phyloP scores from a whole-genome alignment of 306 rosid species.

The Alnus glutinosa region DNA sequence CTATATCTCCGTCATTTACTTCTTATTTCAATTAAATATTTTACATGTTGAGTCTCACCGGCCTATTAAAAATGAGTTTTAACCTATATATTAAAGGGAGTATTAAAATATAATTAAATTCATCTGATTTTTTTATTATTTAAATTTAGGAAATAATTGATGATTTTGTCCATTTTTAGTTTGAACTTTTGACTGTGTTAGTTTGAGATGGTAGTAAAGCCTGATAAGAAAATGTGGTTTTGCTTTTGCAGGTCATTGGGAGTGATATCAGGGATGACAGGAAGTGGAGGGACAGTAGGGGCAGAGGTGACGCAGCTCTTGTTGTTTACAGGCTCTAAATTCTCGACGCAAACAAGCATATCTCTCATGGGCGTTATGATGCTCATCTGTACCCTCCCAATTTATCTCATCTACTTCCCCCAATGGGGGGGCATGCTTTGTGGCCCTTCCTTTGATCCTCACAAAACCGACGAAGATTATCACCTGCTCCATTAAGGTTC shows the following conservation, averaged over 20 bases:
- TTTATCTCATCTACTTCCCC: constrained; percentile 48
- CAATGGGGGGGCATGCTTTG: constrained; percentile 55
- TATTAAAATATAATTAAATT: too few relatives aligned
- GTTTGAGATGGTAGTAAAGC: too few relatives aligned
- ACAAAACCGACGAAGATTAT: constrained; percentile 21
- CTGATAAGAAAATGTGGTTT: background rate
- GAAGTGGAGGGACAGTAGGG: constrained; percentile 60
- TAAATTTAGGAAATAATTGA: too few relatives aligned
- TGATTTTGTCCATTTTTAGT: too few relatives aligned
- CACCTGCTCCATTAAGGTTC: constrained; percentile 25
- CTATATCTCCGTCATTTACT: too few relatives aligned
- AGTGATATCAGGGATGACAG: constrained; percentile 70
- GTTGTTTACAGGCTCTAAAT: constrained; percentile 43
- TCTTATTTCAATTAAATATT: too few relatives aligned
- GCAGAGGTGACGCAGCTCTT: constrained; percentile 56
- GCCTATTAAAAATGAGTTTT: too few relatives aligned
- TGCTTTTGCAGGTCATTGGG: constrained; percentile 51
- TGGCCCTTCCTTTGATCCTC: constrained; percentile 35
- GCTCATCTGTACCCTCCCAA: constrained; percentile 43
- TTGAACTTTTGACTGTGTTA: too few relatives aligned
- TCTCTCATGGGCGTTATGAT: constrained; percentile 55
- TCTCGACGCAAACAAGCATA: constrained; percentile 49
- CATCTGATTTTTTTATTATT: too few relatives aligned
- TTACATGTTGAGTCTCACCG: too few relatives aligned
- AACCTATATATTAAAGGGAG: too few relatives aligned